Evolutionary conservation across 345 rosid genomes (phyloP).

Genomic region (Brassica cretica): DNA sequence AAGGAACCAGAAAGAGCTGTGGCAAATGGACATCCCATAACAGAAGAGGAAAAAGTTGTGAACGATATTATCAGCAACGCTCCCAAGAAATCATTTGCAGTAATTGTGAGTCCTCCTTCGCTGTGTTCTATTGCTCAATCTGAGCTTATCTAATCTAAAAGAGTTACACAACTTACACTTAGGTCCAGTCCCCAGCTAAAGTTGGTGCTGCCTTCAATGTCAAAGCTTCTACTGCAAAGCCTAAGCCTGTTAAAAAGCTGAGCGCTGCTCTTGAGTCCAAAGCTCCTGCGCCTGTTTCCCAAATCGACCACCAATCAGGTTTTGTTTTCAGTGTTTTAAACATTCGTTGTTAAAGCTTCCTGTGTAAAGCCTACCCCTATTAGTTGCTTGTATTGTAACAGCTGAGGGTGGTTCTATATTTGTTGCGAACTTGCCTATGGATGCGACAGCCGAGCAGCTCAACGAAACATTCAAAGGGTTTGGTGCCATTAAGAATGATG

Average conservation of each 20-base stretch:
- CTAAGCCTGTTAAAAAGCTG: conserved; percentile 22
- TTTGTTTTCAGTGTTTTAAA: not conserved
- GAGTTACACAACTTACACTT: not conserved
- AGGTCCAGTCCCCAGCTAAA: conserved; percentile 37
- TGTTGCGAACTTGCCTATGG: conserved; percentile 46
- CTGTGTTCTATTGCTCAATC: not conserved
- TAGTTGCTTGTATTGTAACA: not conserved
- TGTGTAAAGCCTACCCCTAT: not conserved
- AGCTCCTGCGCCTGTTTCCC: conserved; percentile 12
- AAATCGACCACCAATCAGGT: conserved; percentile 22
- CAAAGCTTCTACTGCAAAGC: conserved; percentile 38
- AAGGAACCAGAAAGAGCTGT: conserved; percentile 19
- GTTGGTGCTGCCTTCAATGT: conserved; percentile 19
- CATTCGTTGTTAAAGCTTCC: not conserved
- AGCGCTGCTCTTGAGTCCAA: conserved; percentile 7
- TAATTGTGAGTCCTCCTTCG: conserved; percentile 31
- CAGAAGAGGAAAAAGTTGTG: conserved; percentile 17
- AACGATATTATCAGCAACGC: conserved; percentile 21
- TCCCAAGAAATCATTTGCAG: conserved; percentile 35
- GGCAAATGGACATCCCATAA: conserved; percentile 24
- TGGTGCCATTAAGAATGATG: conserved; percentile 33
- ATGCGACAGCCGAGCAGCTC: conserved; percentile 38
- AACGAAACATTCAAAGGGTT: conserved; percentile 37
- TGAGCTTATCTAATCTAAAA: not conserved
- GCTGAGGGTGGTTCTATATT: conserved; percentile 27